Conservation (phyloP, 2,329 filamentous ascomycete species). For the Alternaria sp. region DNA sequence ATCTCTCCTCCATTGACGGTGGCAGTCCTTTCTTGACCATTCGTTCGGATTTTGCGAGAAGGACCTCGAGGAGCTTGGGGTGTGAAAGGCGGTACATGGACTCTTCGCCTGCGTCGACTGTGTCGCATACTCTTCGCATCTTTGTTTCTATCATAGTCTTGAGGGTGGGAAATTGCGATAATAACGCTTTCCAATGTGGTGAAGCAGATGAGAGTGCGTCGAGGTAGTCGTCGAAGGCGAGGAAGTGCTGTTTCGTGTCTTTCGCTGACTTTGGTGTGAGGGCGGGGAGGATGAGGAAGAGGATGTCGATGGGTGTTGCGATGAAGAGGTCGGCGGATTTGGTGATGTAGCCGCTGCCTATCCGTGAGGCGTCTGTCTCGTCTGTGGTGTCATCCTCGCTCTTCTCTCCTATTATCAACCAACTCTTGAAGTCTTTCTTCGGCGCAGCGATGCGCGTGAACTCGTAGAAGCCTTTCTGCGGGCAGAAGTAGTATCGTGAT, state of each 20-base stretch:
- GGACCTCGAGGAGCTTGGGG: constrained; percentile 68
- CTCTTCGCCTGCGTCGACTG: constrained; percentile 81
- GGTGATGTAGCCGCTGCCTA: constrained; percentile 61
- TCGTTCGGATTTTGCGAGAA: constrained; percentile 73
- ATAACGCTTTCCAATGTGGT: constrained; percentile 65
- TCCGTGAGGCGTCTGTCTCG: constrained; percentile 4
- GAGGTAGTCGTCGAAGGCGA: constrained; percentile 74
- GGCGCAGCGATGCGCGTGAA: constrained; percentile 64
- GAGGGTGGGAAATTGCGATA: constrained; percentile 52
- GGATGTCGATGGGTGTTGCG: constrained; percentile 80
- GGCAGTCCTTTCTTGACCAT: constrained; percentile 74
- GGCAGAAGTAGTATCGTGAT: constrained; percentile 65
- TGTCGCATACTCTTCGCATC: constrained; percentile 77
- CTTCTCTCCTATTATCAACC: constrained; percentile 54
- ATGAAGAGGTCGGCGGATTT: constrained; percentile 78
- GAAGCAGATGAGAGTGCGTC: constrained; percentile 64
- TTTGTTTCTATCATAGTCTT: constrained; percentile 64
- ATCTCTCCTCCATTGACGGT: constrained; percentile 81
- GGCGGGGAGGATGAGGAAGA: constrained; percentile 82
- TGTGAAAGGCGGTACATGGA: constrained; percentile 82
- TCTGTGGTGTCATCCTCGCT: not conserved
- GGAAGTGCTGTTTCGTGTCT: constrained; percentile 67
- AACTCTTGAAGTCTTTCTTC: constrained; percentile 59
- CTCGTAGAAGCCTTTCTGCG: constrained; percentile 64
- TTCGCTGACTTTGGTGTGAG: constrained; percentile 59